Evolutionary conservation across 2,329 filamentous ascomycete species (phyloP), one percentile per base, ranked within the genome.

Genomic region (Lachnum nothofagi): DNA sequence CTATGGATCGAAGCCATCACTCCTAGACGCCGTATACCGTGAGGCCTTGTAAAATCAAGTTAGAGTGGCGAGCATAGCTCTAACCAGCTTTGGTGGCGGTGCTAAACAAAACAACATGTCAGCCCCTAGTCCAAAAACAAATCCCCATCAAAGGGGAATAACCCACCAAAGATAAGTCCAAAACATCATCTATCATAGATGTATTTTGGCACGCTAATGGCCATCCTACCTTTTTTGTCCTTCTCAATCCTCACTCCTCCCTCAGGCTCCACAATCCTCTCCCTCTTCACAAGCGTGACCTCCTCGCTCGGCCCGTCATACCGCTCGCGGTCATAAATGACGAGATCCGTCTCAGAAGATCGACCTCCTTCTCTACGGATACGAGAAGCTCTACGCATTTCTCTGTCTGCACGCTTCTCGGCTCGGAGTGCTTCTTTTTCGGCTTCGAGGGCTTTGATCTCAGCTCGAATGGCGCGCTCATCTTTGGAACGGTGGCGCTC

Each of bases 161-260:
- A 63, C 55, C 58, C 60, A 62, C 54, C 57, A 58, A 52, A 59
- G 47, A 53, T n/a, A 55, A 53, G 46, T 40, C 46, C 46, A 53
- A 51, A 56, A 55, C 39, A 46, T 43, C 34, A 48, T 76, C 73
- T 75, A n/a, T 70, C 77, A 70, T 74, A 79, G 70, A 82, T 78
- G 48, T 63, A 54, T 72, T 83, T 82, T 64, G 86, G 86, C 70
- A 88, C 79, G 74, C 86, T 87, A 73, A 91, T 83, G 75, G 83
- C 81, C 82, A 93, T 83, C 86, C 85, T 93, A 94, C 91, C 90
- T 90, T 88, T 93, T 76, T 85, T 85, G 72, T 96, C 89, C 76
- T 86, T 89, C 72, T 89, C 86, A 62, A 95, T 82, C 60, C 85
- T 76, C 55, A 86, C 73, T 46, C 79, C 65, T 72, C 77, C 63